phyloP scores from a whole-genome alignment of 2,329 filamentous ascomycete species.

The Myriangium duriaei region DNA sequence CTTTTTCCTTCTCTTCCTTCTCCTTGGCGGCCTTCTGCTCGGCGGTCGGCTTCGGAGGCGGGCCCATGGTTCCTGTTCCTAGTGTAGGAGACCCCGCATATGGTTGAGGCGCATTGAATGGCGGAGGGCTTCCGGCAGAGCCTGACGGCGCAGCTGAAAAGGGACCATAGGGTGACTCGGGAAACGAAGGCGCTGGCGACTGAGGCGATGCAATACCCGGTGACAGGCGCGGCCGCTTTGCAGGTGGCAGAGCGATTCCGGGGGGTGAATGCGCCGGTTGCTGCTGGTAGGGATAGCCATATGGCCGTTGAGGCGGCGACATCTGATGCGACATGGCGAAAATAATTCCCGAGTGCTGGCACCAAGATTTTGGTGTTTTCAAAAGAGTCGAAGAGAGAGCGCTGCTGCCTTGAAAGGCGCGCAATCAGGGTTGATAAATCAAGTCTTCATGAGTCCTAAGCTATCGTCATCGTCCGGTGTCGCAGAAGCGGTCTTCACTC shows the following conservation, averaged over 20 bases:
- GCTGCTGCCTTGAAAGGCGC: background rate
- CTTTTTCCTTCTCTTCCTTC: conserved; percentile 44
- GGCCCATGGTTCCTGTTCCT: conserved; percentile 42
- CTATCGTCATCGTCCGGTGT: background rate
- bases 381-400: no score
- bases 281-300: conserved; percentile 36
- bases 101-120: conserved; percentile 46
- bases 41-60: conserved; percentile 43
- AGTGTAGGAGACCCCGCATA: conserved; percentile 20
- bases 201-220: conserved; percentile 50
- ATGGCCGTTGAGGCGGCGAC: conserved; percentile 18
- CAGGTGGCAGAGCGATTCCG: conserved; percentile 50
- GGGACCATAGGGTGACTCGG: conserved; percentile 10
- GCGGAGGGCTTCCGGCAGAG: conserved; percentile 10
- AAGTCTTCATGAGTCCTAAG: background rate
- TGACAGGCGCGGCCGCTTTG: conserved; percentile 60
- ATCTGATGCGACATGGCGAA: conserved; percentile 13
- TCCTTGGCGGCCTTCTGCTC: conserved; percentile 32
- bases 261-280: conserved; percentile 49
- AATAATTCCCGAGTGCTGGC: no score
- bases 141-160: conserved; percentile 8
- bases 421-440: background rate
- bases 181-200: conserved; percentile 8
- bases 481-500: no score
- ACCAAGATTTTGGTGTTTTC: no score